A percentile compares a stretch with the other conserved stretches of the same genome.
Conservation (phyloP, 768 basidiomycete genomes). For the Russula abietina region DNA sequence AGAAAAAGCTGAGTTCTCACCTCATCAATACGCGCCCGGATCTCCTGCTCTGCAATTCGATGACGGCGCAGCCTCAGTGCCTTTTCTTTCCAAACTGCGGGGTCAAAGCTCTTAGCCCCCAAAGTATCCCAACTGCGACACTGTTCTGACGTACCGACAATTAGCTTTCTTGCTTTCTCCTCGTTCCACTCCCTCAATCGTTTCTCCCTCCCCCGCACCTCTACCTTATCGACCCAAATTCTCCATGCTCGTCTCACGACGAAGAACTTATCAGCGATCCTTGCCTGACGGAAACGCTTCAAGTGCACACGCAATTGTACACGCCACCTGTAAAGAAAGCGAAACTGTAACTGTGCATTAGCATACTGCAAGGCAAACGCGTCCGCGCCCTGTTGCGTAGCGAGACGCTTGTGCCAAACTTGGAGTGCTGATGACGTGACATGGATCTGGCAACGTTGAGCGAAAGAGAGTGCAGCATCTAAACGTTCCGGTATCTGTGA, state of each 20-base stretch:
- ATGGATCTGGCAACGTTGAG: conserved; percentile 40
- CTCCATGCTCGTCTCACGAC: conserved; percentile 43
- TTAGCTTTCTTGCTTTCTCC: conserved; percentile 34
- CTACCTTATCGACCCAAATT: conserved; percentile 43
- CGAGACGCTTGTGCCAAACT: conserved; percentile 42
- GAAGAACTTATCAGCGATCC: conserved; percentile 48
- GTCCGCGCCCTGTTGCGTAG: conserved; percentile 42
- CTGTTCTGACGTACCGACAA: conserved; percentile 31
- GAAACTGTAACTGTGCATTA: conserved; percentile 36
- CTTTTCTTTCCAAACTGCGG: conserved; percentile 20
- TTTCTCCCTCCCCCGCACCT: conserved; percentile 40
- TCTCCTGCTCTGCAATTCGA: conserved; percentile 20
- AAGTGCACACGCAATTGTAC: conserved; percentile 44
- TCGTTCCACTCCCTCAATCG: conserved; percentile 42
- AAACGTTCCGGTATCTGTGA: neutral
- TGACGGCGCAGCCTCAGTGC: conserved; percentile 21
- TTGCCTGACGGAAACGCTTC: conserved; percentile 49
- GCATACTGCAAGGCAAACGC: conserved; percentile 48
- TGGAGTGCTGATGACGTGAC: conserved; percentile 35
- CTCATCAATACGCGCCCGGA: conserved; percentile 6
- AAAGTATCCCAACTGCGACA: neutral
- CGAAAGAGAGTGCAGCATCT: conserved; percentile 42
- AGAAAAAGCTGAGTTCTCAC: neutral
- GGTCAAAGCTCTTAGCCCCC: conserved; percentile 1
- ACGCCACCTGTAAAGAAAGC: conserved; percentile 50